Evolutionary conservation across 495 filamentous ascomycete genomes (phyloP).

Genomic region (Aspergillus heteromorphus): DNA sequence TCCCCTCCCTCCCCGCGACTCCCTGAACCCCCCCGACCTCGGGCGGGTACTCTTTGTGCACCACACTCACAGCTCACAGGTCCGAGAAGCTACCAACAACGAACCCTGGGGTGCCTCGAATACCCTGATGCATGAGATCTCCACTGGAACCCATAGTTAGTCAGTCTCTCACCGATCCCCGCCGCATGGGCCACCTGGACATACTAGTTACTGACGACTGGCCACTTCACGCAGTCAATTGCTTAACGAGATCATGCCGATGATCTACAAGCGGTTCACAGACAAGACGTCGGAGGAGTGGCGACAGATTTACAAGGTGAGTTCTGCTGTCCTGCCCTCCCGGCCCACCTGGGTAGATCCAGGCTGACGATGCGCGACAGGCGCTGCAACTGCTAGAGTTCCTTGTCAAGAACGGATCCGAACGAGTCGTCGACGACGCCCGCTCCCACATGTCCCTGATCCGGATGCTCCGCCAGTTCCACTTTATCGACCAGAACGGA

Average conservation of each 20-base stretch:
- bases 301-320: conserved; percentile 96
- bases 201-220: conserved; percentile 14
- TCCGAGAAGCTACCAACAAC: conserved; percentile 96
- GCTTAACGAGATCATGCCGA: conserved; percentile 98
- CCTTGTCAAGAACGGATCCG: conserved; percentile 96
- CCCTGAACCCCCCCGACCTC: neutral
- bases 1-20: neutral
- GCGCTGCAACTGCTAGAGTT: conserved; percentile 94
- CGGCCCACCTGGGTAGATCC: neutral
- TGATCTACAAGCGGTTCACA: conserved; percentile 99
- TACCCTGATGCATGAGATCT: conserved; percentile 92
- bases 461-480: conserved; percentile 98
- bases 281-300: conserved; percentile 98
- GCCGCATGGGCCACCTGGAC: conserved; percentile 3
- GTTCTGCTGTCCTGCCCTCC: conserved; percentile 1
- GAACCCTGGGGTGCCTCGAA: conserved; percentile 95
- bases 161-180: conserved; percentile 42
- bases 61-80: conserved; percentile 43
- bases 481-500: conserved; percentile 92
- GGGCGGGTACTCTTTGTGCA: neutral
- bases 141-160: conserved; percentile 98
- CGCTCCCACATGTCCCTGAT: conserved; percentile 89
- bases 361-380: conserved; percentile 25
- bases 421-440: conserved; percentile 96
- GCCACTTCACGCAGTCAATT: conserved; percentile 59